Evolutionary conservation across 2,329 filamentous ascomycete genomes (phyloP).

Genomic region (Fonsecaea multimorphosa): DNA sequence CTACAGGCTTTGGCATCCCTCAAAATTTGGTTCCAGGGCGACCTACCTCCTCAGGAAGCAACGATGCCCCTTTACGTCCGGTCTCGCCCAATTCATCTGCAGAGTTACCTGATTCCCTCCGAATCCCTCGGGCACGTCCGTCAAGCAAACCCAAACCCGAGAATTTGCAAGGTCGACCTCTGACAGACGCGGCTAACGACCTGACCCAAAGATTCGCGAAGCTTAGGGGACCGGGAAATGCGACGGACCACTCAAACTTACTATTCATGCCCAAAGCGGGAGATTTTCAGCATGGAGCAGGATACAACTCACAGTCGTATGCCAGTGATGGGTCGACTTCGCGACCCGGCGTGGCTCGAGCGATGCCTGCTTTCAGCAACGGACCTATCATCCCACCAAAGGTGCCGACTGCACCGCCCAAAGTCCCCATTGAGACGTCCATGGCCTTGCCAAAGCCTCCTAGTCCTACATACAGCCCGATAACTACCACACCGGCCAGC

Average conservation of each 20-base stretch:
- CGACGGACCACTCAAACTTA: conserved; percentile 14
- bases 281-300: conserved; percentile 31
- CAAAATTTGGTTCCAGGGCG: conserved; percentile 13
- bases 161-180: conserved; percentile 34
- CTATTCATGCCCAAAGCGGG: conserved; percentile 35
- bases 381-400: conserved; percentile 50
- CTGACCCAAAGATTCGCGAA: conserved; percentile 39
- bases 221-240: conserved; percentile 34
- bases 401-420: conserved; percentile 46
- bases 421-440: conserved; percentile 47
- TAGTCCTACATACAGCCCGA: conserved; percentile 56
- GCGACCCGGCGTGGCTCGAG: conserved; percentile 51
- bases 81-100: conserved; percentile 13
- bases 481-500: conserved; percentile 49
- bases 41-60: not conserved
- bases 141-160: conserved; percentile 37
- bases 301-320: conserved; percentile 26
- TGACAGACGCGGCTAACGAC: conserved; percentile 35
- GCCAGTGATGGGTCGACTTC: conserved; percentile 39
- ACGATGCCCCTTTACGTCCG: conserved; percentile 10
- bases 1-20: conserved; percentile 31
- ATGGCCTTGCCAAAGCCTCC: conserved; percentile 54
- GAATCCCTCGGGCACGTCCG: conserved; percentile 35
- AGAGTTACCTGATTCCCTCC: conserved; percentile 33
- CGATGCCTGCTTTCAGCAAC: conserved; percentile 46